A percentile compares a stretch with the other conserved stretches of the same genome.
Conservation (phyloP, 2,329 filamentous ascomycete species). For the Colletotrichum lupini region DNA sequence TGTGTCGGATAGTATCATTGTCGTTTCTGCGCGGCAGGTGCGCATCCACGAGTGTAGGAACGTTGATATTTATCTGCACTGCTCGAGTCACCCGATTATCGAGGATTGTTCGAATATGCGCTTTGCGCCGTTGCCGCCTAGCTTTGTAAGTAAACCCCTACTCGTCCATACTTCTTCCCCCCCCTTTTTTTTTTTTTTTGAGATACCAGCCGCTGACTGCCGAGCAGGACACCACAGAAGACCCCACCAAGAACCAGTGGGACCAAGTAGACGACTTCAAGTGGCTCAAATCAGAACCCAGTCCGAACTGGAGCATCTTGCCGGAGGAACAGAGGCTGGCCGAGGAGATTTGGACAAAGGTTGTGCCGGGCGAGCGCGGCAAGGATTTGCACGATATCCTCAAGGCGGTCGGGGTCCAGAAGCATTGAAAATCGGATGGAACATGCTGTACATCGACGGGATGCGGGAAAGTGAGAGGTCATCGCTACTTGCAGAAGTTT, state of each 20-base stretch:
- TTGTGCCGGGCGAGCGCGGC: slow-evolving; percentile 72
- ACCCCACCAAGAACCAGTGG: slow-evolving; percentile 75
- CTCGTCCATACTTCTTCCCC: too few relatives aligned
- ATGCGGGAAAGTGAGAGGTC: not conserved
- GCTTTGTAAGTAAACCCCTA: slow-evolving; percentile 70
- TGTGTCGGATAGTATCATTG: slow-evolving; percentile 77
- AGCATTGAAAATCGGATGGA: slow-evolving; percentile 11
- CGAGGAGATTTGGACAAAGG: slow-evolving; percentile 75
- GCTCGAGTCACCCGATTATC: slow-evolving; percentile 88
- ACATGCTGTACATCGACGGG: not conserved
- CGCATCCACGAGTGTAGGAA: slow-evolving; percentile 89
- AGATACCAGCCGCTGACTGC: slow-evolving; percentile 22
- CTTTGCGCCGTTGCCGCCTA: slow-evolving; percentile 79
- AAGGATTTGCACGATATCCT: slow-evolving; percentile 75
- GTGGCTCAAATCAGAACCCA: slow-evolving; percentile 88
- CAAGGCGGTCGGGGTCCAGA: slow-evolving; percentile 57
- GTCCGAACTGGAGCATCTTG: slow-evolving; percentile 87
- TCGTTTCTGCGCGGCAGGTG: slow-evolving; percentile 87
- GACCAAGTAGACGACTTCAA: slow-evolving; percentile 96
- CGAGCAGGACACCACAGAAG: slow-evolving; percentile 41
- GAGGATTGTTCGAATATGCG: slow-evolving; percentile 84
- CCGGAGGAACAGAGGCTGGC: slow-evolving; percentile 67
- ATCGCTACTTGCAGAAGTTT: not conserved
- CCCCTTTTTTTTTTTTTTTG: too few relatives aligned
- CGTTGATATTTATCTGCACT: slow-evolving; percentile 86